Conservation (phyloP, 2,329 filamentous ascomycete genomes). For the Hymenotorrendiella dingleyae region DNA sequence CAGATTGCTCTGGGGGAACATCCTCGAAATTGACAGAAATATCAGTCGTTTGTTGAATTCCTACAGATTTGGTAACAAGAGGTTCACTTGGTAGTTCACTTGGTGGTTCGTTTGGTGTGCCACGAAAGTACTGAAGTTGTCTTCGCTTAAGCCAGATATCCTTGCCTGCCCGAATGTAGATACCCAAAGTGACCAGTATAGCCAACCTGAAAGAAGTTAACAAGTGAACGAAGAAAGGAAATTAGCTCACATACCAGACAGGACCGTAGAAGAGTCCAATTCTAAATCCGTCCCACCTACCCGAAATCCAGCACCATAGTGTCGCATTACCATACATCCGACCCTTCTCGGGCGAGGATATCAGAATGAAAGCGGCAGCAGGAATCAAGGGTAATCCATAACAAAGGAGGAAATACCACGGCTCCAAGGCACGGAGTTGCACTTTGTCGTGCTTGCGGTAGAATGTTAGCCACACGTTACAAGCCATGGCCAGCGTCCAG, state of each 20-base stretch:
- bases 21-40: slow-evolving; percentile 49
- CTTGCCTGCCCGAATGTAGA: slow-evolving; percentile 60
- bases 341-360: slow-evolving; percentile 45
- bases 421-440: slow-evolving; percentile 61
- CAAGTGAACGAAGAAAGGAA: not conserved
- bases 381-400: slow-evolving; percentile 70
- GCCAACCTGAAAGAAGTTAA: slow-evolving; percentile 43
- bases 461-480: slow-evolving; percentile 78
- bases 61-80: slow-evolving; percentile 31
- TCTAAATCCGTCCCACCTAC: slow-evolving; percentile 63
- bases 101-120: slow-evolving; percentile 31
- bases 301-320: slow-evolving; percentile 75
- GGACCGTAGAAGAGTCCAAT: slow-evolving; percentile 71
- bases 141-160: slow-evolving; percentile 63
- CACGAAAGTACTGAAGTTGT: slow-evolving; percentile 51
- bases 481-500: slow-evolving; percentile 77
- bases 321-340: slow-evolving; percentile 69
- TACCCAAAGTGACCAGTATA: slow-evolving; percentile 55
- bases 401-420: slow-evolving; percentile 61
- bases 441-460: slow-evolving; percentile 65
- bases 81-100: slow-evolving; percentile 28
- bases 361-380: slow-evolving; percentile 61
- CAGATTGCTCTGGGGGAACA: not conserved
- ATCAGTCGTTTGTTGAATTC: slow-evolving; percentile 52
- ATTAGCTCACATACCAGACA: slow-evolving; percentile 48